Evolutionary conservation across 805 yeast species (phyloP).

Genomic region (Saccharomyces cerevisiae): DNA sequence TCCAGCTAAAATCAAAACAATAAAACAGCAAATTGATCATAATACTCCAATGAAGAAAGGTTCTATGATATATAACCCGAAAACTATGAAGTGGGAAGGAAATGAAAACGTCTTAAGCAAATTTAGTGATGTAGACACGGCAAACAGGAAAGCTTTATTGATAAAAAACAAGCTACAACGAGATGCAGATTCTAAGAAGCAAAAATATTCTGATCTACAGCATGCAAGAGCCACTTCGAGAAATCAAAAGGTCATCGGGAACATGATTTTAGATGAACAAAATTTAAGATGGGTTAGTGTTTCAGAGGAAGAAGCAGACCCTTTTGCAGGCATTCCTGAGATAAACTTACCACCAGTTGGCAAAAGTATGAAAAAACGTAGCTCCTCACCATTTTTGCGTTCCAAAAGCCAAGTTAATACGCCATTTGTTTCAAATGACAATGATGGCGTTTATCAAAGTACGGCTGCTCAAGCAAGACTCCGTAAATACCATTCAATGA

Average conservation of each 20-base stretch:
- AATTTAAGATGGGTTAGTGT: slow-evolving; percentile 28
- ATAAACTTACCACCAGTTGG: slow-evolving; percentile 6
- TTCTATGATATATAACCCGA: slow-evolving; percentile 25
- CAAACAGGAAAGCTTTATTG: slow-evolving; percentile 18
- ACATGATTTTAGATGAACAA: slow-evolving; percentile 29
- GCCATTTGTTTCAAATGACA: slow-evolving; percentile 1
- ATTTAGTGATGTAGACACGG: slow-evolving; percentile 18
- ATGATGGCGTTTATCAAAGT: background rate
- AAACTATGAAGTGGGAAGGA: slow-evolving; percentile 27
- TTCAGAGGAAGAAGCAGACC: slow-evolving; percentile 24
- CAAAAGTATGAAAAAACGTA: slow-evolving; percentile 1
- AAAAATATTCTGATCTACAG: slow-evolving; percentile 1
- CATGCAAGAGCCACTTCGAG: slow-evolving; percentile 5
- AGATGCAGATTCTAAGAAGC: background rate
- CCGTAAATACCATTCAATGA: slow-evolving; percentile 16
- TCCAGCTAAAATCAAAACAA: slow-evolving; percentile 19
- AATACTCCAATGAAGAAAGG: slow-evolving; percentile 29
- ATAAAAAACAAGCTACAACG: slow-evolving; percentile 7
- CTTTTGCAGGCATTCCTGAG: slow-evolving; percentile 25
- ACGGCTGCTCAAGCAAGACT: slow-evolving; percentile 1
- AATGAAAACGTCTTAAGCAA: slow-evolving; percentile 20
- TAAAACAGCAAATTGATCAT: slow-evolving; percentile 29
- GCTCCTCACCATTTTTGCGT: slow-evolving; percentile 16
- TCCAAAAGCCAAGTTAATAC: slow-evolving; percentile 19
- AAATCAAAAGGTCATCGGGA: slow-evolving; percentile 24